phyloP scores from a whole-genome alignment of 768 basidiomycete genomes.

The Pleurotus sapidus region DNA sequence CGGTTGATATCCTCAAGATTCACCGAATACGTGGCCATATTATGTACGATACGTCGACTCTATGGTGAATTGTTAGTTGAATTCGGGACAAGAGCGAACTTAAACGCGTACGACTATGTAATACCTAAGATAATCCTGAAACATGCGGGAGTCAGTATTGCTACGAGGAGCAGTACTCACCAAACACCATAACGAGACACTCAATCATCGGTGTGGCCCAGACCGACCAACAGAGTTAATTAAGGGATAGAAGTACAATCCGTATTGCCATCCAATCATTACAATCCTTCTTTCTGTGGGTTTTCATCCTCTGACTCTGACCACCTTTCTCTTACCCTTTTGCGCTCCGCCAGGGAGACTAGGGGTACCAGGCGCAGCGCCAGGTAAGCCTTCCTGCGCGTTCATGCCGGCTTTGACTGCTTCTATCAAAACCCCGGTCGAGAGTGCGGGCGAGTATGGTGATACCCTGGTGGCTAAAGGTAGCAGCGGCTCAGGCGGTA shows the following conservation, averaged over 20 bases:
- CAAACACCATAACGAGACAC: too few relatives aligned
- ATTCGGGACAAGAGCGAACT: too few relatives aligned
- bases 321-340: slow-evolving; percentile 81
- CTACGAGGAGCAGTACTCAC: too few relatives aligned
- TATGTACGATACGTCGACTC: too few relatives aligned
- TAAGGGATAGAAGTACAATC: background rate
- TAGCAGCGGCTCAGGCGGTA: slow-evolving; percentile 76
- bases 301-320: slow-evolving; percentile 57
- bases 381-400: slow-evolving; percentile 47
- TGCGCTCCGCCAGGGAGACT: slow-evolving; percentile 32
- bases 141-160: too few relatives aligned
- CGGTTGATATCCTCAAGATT: too few relatives aligned
- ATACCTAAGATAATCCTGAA: too few relatives aligned
- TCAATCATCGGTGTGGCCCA: too few relatives aligned
- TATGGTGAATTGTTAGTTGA: too few relatives aligned
- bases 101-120: too few relatives aligned
- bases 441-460: slow-evolving; percentile 75
- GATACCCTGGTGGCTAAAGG: slow-evolving; percentile 73
- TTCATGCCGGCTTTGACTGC: slow-evolving; percentile 86
- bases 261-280: background rate
- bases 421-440: slow-evolving; percentile 76
- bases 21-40: too few relatives aligned
- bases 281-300: background rate
- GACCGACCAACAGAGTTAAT: too few relatives aligned
- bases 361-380: slow-evolving; percentile 32